Base-by-base conservation (phyloP, 2,329 filamentous ascomycete species). In the Coniochaeta ligniaria region DNA sequence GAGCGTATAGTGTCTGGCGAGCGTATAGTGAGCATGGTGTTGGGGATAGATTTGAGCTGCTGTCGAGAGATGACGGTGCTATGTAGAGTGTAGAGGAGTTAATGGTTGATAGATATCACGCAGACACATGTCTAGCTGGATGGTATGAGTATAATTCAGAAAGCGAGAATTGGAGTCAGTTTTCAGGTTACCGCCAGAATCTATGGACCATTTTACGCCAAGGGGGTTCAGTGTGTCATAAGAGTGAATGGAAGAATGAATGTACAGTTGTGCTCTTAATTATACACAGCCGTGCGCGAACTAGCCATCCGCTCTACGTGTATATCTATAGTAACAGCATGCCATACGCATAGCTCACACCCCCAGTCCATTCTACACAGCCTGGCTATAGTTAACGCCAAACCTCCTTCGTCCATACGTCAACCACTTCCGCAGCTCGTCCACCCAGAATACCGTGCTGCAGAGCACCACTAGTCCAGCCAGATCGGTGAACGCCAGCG, bases 401-500 rank as follows among this genome's bases (percentile, higher is more conserved):
- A 84, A 73, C 69, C 82, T 80, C 73, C 81, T 78, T 69, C 78
- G 78, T 57, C 85, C 80, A 66, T 85, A 83, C 69, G 80, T 83
- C 69, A 83, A 83, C 78, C 88, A 96, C 76, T 99, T 99, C 71
- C 95, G 83, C 50, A 81, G 81, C 77, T 99, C 95, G 74, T 99
- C 95, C 14, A 87, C 92, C 91, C 92, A 98, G 74, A 99, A 96
- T 31, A 99, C 95, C 58, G 84, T 86, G 76, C 93, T 98, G 63
- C 93, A 90, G 63, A 99, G 79, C 54, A 85, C 72, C 31, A 94
- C 68, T 66, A 99, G 78, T 62, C 86, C 78, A 45, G 92, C 69
- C 60, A 98, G 74, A 78, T 99, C 95, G 62, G 82, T 77, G 9
- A 93, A 72, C 0, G 85, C 79, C 59, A 99, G 75, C 0, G 90